Base-by-base conservation (phyloP, 371 early-diverging fungal species). In the Apophysomyces ossiformis region DNA sequence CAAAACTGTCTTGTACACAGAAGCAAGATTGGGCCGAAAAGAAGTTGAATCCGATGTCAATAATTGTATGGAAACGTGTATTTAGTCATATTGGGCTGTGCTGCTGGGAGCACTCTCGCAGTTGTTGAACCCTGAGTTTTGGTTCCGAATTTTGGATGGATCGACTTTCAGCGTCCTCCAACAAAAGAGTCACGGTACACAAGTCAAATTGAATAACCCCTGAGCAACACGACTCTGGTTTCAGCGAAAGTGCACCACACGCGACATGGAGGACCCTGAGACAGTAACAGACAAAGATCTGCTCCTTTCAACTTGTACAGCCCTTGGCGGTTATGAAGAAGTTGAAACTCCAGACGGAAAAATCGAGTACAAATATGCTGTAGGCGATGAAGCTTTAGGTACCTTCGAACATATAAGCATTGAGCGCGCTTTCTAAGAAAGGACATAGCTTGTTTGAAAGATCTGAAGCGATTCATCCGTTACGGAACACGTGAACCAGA, bases 381-480 rank as follows among this genome's bases (percentile, higher is more conserved):
- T 90, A 69, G 94, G 94, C 50, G 91, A 91, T 66, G 95, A 95
- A 77, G 91, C 90, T 32, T 70, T 92, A 21, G 89, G 93, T 91
- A 84, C 61, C 16, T 43, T 15, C 16, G 1, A 12, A 37, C 11
- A 58, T 37, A 13, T 37, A 7, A 0, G 16, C 18, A 13, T 38
- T 59, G 16, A 90, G 89, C 60, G 80, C 32, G 79, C 44, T 78
- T 85, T 58, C 74, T 79, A 11, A 87, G 88, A 46, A 83, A 86
- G 32, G 32, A 26, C 32, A 64, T 9, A 89, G 89, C 7, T 70
- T 89, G 39, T 82, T 79, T 36, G 83, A 82, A 89, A 68, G 93
- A 93, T 63, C 8, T 50, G 21, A 92, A 92, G 71, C 83, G 87
- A 41, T 87, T 89, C 63, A 88, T 95, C 65, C 89, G 91, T 47